phyloP scores from a whole-genome alignment of 2,329 filamentous ascomycete species.

The Aureobasidium sp. region DNA sequence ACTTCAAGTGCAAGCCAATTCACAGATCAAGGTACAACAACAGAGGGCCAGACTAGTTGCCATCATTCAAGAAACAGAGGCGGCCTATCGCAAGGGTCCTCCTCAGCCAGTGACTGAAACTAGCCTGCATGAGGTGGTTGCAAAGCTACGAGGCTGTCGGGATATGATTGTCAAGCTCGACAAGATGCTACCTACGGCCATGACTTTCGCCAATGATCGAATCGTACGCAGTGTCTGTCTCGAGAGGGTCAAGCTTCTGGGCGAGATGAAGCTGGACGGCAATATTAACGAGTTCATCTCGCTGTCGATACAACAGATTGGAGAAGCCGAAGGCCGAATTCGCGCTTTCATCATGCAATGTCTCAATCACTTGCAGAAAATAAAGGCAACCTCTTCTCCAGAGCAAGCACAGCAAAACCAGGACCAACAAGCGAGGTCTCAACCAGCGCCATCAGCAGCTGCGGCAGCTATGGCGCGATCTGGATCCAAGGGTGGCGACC shows the following conservation, averaged over 20 bases:
- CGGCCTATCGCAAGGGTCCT: slow-evolving; percentile 23
- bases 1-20: slow-evolving; percentile 18
- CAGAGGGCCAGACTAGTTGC: not conserved
- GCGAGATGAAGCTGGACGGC: slow-evolving; percentile 24
- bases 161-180: slow-evolving; percentile 22
- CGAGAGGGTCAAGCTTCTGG: slow-evolving; percentile 24
- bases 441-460: slow-evolving; percentile 5
- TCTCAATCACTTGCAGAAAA: slow-evolving; percentile 22
- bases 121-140: slow-evolving; percentile 20
- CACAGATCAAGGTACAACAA: slow-evolving; percentile 6
- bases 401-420: slow-evolving; percentile 17
- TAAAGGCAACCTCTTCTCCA: slow-evolving; percentile 18
- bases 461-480: slow-evolving; percentile 14
- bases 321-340: slow-evolving; percentile 22
- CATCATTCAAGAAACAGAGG: not conserved
- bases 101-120: slow-evolving; percentile 22
- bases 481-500: slow-evolving; percentile 15
- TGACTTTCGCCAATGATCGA: slow-evolving; percentile 19
- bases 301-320: slow-evolving; percentile 23
- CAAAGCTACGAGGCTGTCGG: slow-evolving; percentile 20
- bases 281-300: slow-evolving; percentile 26
- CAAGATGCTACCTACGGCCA: slow-evolving; percentile 23
- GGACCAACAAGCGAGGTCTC: not conserved
- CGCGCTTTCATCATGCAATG: slow-evolving; percentile 23
- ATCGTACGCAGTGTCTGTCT: slow-evolving; percentile 21